phyloP scores from a whole-genome alignment of 345 rosid genomes.

The Hibiscus mutabilis region DNA sequence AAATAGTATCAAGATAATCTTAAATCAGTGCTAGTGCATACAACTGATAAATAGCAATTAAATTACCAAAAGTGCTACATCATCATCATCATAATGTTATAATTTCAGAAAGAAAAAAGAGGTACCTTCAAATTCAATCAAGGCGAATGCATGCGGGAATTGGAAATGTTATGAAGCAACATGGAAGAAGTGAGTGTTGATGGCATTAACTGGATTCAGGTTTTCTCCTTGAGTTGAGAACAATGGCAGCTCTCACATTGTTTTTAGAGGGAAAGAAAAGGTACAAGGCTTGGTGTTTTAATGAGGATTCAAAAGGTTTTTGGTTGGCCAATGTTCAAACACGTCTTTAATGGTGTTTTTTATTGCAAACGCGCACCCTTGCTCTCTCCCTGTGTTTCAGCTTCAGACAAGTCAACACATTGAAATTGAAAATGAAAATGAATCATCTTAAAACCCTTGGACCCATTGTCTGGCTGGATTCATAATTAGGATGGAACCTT shows the following conservation, averaged over 20 bases:
- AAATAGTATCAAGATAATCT: too few relatives aligned
- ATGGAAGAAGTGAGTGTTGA: constrained; percentile 28
- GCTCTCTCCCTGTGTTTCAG: not conserved
- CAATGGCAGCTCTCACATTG: not conserved
- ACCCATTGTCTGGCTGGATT: not conserved
- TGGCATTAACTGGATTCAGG: constrained; percentile 8
- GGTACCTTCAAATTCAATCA: constrained; percentile 18
- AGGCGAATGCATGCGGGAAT: not conserved
- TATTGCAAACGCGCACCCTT: constrained; percentile 4
- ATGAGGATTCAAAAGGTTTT: not conserved
- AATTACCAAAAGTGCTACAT: too few relatives aligned
- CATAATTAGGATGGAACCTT: not conserved
- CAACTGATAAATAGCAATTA: too few relatives aligned
- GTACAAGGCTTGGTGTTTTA: not conserved
- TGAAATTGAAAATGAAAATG: not conserved
- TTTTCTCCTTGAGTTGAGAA: not conserved
- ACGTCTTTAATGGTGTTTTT: not conserved
- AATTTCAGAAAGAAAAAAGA: not conserved
- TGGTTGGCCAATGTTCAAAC: not conserved
- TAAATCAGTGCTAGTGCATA: too few relatives aligned
- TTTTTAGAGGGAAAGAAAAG: too few relatives aligned
- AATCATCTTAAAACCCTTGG: not conserved
- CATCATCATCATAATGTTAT: too few relatives aligned
- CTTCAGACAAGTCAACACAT: not conserved
- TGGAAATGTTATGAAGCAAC: constrained; percentile 47